Conservation (phyloP, 179 eudicot genomes). For the Dionaea muscipula region DNA sequence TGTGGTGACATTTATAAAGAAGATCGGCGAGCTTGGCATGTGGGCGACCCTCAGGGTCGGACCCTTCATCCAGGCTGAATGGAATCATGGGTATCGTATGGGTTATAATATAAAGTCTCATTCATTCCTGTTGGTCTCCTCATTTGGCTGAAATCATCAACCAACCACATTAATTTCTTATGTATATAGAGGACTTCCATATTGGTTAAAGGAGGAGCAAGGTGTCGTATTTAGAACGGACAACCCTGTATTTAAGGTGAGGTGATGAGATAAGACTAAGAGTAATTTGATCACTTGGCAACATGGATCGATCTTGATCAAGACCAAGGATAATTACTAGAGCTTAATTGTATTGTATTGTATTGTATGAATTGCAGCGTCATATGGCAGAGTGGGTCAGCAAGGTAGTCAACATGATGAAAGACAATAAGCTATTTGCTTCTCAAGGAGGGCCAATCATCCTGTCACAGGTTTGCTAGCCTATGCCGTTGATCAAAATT, state of each 20-base stretch:
- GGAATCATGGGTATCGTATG: constrained; percentile 61
- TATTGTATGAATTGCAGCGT: constrained; percentile 35
- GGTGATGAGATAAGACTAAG: too few species aligned
- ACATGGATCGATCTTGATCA: too few species aligned
- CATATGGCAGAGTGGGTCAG: constrained; percentile 48
- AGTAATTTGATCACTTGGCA: too few species aligned
- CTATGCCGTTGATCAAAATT: neutral
- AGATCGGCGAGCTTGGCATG: constrained; percentile 42
- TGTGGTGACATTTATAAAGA: constrained; percentile 53
- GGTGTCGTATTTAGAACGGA: constrained; percentile 54
- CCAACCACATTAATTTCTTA: too few species aligned
- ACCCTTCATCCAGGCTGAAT: constrained; percentile 80
- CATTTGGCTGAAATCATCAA: neutral
- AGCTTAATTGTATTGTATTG: neutral
- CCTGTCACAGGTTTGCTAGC: constrained; percentile 43
- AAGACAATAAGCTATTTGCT: constrained; percentile 49
- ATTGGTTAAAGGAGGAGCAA: constrained; percentile 67
- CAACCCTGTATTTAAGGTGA: constrained; percentile 22
- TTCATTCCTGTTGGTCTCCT: neutral
- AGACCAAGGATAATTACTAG: neutral
- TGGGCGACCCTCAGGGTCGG: constrained; percentile 64
- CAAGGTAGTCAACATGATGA: constrained; percentile 45
- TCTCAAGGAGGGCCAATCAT: constrained; percentile 93
- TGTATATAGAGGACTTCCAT: constrained; percentile 71
- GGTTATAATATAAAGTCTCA: neutral